Evolutionary conservation across 192 early-diverging fungal genomes (phyloP), one percentile per base, ranked within the genome.

Genomic region (Umbelopsis vinacea): DNA sequence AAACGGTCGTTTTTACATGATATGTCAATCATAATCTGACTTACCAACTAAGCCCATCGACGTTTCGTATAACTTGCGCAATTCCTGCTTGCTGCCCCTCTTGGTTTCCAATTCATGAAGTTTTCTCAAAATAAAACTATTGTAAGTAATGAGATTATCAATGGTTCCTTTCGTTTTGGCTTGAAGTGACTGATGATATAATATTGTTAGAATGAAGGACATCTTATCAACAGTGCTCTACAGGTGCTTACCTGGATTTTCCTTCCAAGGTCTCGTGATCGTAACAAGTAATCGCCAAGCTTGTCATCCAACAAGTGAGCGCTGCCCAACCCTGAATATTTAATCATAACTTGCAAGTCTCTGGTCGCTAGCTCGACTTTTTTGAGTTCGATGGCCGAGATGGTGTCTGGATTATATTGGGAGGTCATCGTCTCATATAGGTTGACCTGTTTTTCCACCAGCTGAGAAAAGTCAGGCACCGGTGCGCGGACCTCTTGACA

Each of bases 131-230:
- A 76, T 77, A 60, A 80, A 84, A 21, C 76, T 73, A 37, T 87
- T 85, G 72, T 84, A 76, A 11, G 85, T 83, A 26, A 83, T 82
- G 10, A 87, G 24, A n/a, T 84, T 84, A 71, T 87, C 86, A 35
- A 87, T 68, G 2, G 82, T 82, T 10, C 79, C 81, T 46, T 81
- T 82, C 6, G 84, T 81, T 23, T 81, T 75, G 12, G 84, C 74
- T 46, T 87, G 82, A 48, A 87, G 46, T 6, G 75, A 71, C 68
- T 85, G 80, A 87, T 47, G 22, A 80, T 52, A 47, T 82, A 55
- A 46, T 77, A 72, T 48, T 79, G 74, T 43, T 43, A 43, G 40
- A 0, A 17, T 47, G 24, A 76, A 69, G 22, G 79, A n/a, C 75
- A 4, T 74, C 70, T 7, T 55, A 52, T 54, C 80, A 66, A 72